These are phyloP conservation scores for Suillus variegatus DNA, from an alignment of 768 basidiomycete species.

Conservation along the genomic window DNA sequence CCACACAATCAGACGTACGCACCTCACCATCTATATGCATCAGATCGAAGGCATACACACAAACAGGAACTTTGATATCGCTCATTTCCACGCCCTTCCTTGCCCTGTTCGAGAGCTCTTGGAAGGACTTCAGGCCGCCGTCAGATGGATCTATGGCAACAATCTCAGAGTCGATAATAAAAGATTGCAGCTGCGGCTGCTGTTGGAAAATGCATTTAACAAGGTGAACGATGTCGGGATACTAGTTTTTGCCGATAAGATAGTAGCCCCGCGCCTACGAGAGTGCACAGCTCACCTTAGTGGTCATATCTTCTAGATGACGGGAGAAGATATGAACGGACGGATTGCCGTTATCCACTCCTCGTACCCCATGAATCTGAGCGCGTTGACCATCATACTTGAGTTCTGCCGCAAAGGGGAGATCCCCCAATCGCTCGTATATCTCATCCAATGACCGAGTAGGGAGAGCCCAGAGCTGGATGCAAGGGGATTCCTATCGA, in stretches of 20 bases:
- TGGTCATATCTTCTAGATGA: constrained; percentile 91
- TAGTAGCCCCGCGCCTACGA: constrained; percentile 11
- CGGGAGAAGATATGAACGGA: constrained; percentile 78
- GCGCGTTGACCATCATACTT: constrained; percentile 91
- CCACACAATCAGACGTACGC: constrained; percentile 24
- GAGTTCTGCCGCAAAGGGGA: constrained; percentile 82
- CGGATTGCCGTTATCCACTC: constrained; percentile 24
- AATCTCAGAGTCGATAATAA: constrained; percentile 85
- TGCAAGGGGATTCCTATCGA: constrained; percentile 75
- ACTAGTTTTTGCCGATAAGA: constrained; percentile 44
- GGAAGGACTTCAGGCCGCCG: constrained; percentile 75
- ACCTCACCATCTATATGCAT: constrained; percentile 86
- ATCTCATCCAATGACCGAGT: constrained; percentile 82
- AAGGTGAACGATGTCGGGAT: constrained; percentile 76
- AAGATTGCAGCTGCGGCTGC: constrained; percentile 49
- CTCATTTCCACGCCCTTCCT: constrained; percentile 78
- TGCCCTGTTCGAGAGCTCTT: constrained; percentile 82
- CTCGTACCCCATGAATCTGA: constrained; percentile 63
- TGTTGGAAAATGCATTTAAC: constrained; percentile 50
- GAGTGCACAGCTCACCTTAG: constrained; percentile 53
- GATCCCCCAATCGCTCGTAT: constrained; percentile 65
- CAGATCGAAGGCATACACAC: constrained; percentile 87
- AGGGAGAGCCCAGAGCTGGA: constrained; percentile 86
- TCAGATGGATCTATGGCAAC: constrained; percentile 74
- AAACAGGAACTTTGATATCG: constrained; percentile 77